These are phyloP conservation scores for Cryptosporidium andersoni DNA, from an alignment of 169 alveolate genomes.

Conservation along the genomic window DNA sequence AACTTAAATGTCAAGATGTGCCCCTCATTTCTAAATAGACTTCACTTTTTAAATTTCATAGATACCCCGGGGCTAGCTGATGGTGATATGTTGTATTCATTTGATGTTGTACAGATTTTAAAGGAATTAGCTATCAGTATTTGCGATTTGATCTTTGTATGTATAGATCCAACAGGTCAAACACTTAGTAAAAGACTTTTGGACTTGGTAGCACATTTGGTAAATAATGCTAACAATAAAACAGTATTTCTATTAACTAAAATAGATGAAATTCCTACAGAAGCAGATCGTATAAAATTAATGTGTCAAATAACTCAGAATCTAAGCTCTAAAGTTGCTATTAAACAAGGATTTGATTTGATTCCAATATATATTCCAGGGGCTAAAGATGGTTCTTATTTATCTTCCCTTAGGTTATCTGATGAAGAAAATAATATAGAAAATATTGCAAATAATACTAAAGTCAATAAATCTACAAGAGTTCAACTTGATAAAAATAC, in stretches of 20 bases:
- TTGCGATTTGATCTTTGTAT: constrained; percentile 79
- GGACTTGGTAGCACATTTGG: constrained; percentile 72
- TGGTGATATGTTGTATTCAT: constrained; percentile 77
- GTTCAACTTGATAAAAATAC: background rate
- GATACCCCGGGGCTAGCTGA: constrained; percentile 86
- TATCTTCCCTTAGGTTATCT: background rate
- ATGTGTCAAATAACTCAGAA: constrained; percentile 76
- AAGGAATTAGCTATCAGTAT: constrained; percentile 73
- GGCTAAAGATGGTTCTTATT: constrained; percentile 73
- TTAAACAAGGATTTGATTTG: constrained; percentile 72
- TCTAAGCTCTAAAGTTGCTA: constrained; percentile 62
- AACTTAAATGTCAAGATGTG: constrained; percentile 76
- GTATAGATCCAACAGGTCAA: constrained; percentile 81
- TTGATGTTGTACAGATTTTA: constrained; percentile 77
- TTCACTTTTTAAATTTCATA: constrained; percentile 75
- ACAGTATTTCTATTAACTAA: constrained; percentile 73
- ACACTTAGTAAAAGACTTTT: constrained; percentile 78
- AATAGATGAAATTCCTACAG: constrained; percentile 76
- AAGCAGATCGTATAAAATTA: constrained; percentile 75
- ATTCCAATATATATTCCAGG: constrained; percentile 74
- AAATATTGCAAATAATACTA: background rate
- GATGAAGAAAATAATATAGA: background rate
- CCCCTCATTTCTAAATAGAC: constrained; percentile 18
- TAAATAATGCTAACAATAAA: constrained; percentile 73
- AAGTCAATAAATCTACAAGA: background rate